Evolutionary conservation across 768 basidiomycete species (phyloP), one percentile per base, ranked within the genome.

Genomic region (Lentinula sp.): DNA sequence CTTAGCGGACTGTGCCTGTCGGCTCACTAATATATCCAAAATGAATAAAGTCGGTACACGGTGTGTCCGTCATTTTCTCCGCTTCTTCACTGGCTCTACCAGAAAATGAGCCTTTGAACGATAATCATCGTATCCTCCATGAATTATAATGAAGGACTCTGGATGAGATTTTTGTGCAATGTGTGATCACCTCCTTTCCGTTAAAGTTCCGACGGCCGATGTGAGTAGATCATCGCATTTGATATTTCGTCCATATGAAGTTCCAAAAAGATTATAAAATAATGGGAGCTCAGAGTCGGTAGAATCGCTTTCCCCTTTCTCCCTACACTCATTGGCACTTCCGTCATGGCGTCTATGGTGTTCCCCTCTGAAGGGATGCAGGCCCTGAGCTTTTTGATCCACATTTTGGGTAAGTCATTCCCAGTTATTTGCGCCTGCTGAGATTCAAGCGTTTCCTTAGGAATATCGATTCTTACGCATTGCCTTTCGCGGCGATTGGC

Each of bases 321-420:
- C 18, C 21, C 21, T 48, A 48, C 46, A 48, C 2, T 18, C 21
- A 48, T 23, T 48, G 1, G 18, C 10, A 8, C n/a, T 23, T 18
- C 18, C 32, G 34, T 13, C 34, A 37, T 39, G 37, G 35, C 35
- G 18, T 34, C n/a, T 43, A 43, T 43, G 23, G 23, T 56, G 13
- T 59, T 59, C 23, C 57, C 57, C 10, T 59, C 57, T n/a, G 35
- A 37, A 23, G 57, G 57, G 13, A 16, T 59, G 28, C 57, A 59
- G 15, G 57, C 46, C 9, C n/a, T 59, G 10, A 37, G 45, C 23
- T 59, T 43, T 18, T 18, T 59, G 21, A 50, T 59, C 31, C 35
- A 59, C 15, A 32, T 59, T 45, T 9, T 49, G 9, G 57, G 57
- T 59, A n/a, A 48, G 45, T 4, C 13, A 4, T 5, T n/a, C 35